phyloP scores from a whole-genome alignment of 2,329 filamentous ascomycete species.

The Ophiostoma sp. region DNA sequence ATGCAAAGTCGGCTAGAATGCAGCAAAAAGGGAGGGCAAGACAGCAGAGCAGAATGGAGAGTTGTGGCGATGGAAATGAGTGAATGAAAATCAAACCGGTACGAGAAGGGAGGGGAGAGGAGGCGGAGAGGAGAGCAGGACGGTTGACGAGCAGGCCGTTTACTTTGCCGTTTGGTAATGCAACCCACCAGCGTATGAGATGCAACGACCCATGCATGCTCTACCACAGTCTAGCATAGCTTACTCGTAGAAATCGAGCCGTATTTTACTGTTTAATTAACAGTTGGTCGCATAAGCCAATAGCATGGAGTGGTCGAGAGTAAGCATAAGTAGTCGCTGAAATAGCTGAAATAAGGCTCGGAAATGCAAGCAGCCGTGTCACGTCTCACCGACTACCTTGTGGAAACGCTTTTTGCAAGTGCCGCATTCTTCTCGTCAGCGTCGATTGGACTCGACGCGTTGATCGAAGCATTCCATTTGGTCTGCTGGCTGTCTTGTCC shows the following conservation, averaged over 20 bases:
- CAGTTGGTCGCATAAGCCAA: too few relatives aligned
- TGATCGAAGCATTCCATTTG: slow-evolving; percentile 1
- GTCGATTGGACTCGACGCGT: not conserved
- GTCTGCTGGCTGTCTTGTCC: not conserved
- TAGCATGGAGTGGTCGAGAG: not conserved
- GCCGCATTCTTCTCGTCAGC: not conserved
- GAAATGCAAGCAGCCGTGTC: slow-evolving; percentile 5
- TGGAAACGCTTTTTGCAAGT: not conserved
- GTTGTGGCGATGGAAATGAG: slow-evolving; percentile 10
- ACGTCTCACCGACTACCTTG: not conserved
- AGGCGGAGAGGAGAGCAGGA: not conserved
- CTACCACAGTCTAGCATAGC: too few relatives aligned
- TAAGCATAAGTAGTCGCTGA: not conserved
- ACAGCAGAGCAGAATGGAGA: not conserved
- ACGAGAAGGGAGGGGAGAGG: not conserved
- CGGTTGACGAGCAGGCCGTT: not conserved
- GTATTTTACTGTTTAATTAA: not conserved
- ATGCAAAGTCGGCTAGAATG: not conserved
- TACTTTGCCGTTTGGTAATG: not conserved
- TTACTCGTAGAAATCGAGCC: too few relatives aligned
- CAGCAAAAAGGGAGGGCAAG: not conserved
- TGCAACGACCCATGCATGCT: too few relatives aligned
- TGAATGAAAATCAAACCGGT: slow-evolving; percentile 11
- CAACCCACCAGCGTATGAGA: not conserved
- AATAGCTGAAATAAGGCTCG: not conserved